These are phyloP conservation scores for Papilionanthe hybrid DNA, from an alignment of 116 monocot genomes.

Conservation along the genomic window DNA sequence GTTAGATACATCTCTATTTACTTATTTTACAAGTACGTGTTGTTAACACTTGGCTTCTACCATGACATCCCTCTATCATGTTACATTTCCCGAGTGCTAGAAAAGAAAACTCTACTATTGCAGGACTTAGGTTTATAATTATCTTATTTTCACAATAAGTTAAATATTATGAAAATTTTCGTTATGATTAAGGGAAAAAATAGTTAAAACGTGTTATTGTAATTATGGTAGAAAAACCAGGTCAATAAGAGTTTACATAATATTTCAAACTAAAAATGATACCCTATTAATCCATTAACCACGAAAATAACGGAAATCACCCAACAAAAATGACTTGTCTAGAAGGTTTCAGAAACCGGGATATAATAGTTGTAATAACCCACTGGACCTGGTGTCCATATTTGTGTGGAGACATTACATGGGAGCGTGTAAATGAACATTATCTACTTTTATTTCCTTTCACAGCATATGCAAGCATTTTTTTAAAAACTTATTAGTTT, in stretches of 20 bases:
- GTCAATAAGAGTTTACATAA: background rate
- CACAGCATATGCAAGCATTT: background rate
- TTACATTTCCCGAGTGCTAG: background rate
- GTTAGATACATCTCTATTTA: background rate
- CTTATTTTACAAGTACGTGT: background rate
- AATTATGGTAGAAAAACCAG: background rate
- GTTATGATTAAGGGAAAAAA: background rate
- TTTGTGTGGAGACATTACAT: background rate
- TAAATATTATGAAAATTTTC: background rate
- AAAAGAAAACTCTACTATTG: background rate
- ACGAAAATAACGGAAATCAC: background rate
- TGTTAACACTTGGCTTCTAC: background rate
- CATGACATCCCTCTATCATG: background rate
- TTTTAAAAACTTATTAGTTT: background rate
- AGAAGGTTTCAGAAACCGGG: background rate
- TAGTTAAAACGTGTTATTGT: background rate
- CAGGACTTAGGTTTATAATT: background rate
- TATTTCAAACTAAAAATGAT: background rate
- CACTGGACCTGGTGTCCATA: background rate
- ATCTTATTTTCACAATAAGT: background rate
- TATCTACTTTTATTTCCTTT: background rate
- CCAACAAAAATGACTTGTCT: background rate
- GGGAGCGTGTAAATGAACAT: background rate
- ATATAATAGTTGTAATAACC: background rate
- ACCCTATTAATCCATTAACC: background rate